These are phyloP conservation scores for Trichoderma afroharzianum DNA, from an alignment of 2,329 filamentous ascomycete species.

Conservation along the genomic window DNA sequence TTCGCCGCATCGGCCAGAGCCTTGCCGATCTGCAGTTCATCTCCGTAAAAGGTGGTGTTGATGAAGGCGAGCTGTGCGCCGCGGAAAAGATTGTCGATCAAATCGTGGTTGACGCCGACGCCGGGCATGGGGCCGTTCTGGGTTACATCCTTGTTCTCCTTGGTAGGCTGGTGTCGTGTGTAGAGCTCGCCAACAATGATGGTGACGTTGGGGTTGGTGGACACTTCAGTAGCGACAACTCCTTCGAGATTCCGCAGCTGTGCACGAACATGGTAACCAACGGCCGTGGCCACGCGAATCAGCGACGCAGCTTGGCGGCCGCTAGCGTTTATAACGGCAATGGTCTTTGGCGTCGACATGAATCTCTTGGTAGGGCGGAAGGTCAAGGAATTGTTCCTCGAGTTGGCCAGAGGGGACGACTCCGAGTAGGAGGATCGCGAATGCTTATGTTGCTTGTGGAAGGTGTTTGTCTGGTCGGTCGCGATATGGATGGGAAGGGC, in stretches of 20 bases:
- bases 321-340: constrained; percentile 92
- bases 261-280: constrained; percentile 89
- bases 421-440: constrained; percentile 61
- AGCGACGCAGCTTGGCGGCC: constrained; percentile 94
- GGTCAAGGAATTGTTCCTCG: constrained; percentile 58
- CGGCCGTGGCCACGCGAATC: constrained; percentile 87
- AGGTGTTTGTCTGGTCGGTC: constrained; percentile 34
- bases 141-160: constrained; percentile 60
- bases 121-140: constrained; percentile 60
- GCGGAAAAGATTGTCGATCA: constrained; percentile 76
- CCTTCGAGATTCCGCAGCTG: constrained; percentile 86
- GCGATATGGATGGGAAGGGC: constrained; percentile 38
- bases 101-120: constrained; percentile 64
- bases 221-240: constrained; percentile 83
- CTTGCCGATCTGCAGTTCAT: constrained; percentile 86
- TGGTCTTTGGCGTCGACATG: constrained; percentile 67
- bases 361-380: constrained; percentile 58
- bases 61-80: constrained; percentile 90
- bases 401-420: constrained; percentile 50
- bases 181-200: constrained; percentile 64
- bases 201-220: constrained; percentile 70
- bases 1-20: constrained; percentile 87
- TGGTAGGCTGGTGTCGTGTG: constrained; percentile 48
- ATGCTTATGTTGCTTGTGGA: constrained; percentile 53
- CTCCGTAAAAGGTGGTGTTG: constrained; percentile 96